phyloP scores from a whole-genome alignment of 2,329 filamentous ascomycete genomes.

The Cladobotryum protrusum region DNA sequence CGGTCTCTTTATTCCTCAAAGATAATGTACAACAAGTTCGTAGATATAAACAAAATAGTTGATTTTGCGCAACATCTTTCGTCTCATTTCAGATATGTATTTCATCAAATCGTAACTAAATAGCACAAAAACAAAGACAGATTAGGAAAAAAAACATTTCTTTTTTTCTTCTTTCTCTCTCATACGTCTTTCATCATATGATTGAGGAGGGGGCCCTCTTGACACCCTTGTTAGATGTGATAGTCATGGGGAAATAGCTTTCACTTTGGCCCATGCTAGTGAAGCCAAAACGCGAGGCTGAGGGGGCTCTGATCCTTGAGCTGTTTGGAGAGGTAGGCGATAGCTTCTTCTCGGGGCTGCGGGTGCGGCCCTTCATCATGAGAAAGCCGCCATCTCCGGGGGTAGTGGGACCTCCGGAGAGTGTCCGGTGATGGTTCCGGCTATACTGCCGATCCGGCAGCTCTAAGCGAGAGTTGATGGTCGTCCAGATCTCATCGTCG shows the following conservation, averaged over 20 bases:
- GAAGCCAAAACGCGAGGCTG: slow-evolving; percentile 29
- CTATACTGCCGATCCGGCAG: slow-evolving; percentile 37
- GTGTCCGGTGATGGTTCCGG: slow-evolving; percentile 38
- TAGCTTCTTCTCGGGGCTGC: slow-evolving; percentile 26
- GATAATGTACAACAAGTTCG: too few relatives aligned
- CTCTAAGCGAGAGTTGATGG: slow-evolving; percentile 47
- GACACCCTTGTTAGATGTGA: slow-evolving; percentile 23
- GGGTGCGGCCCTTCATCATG: slow-evolving; percentile 37
- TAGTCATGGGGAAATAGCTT: slow-evolving; percentile 37
- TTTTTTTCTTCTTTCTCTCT: background rate
- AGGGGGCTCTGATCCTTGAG: slow-evolving; percentile 44
- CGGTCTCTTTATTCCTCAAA: too few relatives aligned
- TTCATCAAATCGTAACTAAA: too few relatives aligned
- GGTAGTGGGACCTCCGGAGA: slow-evolving; percentile 33
- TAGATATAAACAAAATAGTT: too few relatives aligned
- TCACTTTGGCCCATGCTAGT: slow-evolving; percentile 25
- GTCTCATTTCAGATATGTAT: too few relatives aligned
- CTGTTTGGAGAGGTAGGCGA: slow-evolving; percentile 37
- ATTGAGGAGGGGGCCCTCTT: slow-evolving; percentile 20
- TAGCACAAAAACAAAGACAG: background rate
- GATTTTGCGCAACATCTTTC: too few relatives aligned
- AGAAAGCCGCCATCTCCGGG: slow-evolving; percentile 36
- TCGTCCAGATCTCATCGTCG: slow-evolving; percentile 44
- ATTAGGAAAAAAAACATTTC: background rate
- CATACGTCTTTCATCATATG: background rate